Evolutionary conservation across 1,139 yeast species (phyloP), one percentile per base, ranked within the genome.

Genomic region (Kodamaea fungicola): DNA sequence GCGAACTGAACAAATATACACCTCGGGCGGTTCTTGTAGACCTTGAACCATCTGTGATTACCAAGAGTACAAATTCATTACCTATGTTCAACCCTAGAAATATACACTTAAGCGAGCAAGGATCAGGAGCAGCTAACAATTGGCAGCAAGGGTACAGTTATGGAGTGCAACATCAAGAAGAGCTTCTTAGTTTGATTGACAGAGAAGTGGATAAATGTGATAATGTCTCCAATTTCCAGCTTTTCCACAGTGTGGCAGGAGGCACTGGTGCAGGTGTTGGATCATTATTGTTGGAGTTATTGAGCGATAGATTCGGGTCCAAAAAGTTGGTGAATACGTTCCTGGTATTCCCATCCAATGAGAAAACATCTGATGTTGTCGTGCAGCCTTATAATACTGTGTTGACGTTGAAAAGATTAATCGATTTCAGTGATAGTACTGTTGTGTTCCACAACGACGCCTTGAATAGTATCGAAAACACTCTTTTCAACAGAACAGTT

Each of bases 191-290:
- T 52, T 78, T 90, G 74, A 74, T 92, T 32, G 97, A 90, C 54
- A 72, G 95, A 42, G 97, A 92, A 52, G 76, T 90, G 31, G 98
- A 92, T 54, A 84, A 87, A 29, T 84, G 96, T 51, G 98, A 92
- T 45, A 83, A 86, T 42, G 66, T 90, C 39, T 92, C 89, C 44
- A 95, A 95, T 6, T 92, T 94, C 58, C 96, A 89, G 66, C 64
- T 92, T 46, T 62, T 90, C 40, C 98, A 92, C 59, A 87, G 97
- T 10, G 95, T 94, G n/a, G 97, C 97, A 0, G 98, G 98, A 21
- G 98, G 98, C 27, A 92, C 98, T 0, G 98, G 98, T 0, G 85
- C 96, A 0, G 98, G 98, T 6, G 78, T 89, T 31, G 98, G 98
- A 0, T 87, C 96, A 0, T 76, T 76, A 43, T 52, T 92, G 33